A percentile compares a stretch with the other conserved stretches of the same genome.
Conservation (phyloP, 306 rosid species). For the Cucurbita ficifolia region DNA sequence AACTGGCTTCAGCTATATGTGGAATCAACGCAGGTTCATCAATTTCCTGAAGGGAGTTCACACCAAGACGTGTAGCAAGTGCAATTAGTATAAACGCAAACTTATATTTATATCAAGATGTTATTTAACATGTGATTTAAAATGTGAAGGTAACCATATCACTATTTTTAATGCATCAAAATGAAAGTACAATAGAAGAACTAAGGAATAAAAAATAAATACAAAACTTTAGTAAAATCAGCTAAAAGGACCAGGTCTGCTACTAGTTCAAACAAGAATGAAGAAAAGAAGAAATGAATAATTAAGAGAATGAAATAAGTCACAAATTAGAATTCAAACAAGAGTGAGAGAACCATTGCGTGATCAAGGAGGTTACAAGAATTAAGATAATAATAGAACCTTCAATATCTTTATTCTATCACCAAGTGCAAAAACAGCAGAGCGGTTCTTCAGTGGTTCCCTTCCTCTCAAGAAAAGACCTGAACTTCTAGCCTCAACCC, state of each 20-base stretch:
- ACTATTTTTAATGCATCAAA: too few species aligned
- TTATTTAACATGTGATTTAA: neutral
- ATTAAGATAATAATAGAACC: slow-evolving; percentile 24
- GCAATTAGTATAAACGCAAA: neutral
- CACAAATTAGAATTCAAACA: neutral
- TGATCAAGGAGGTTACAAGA: neutral
- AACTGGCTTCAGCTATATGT: slow-evolving; percentile 84
- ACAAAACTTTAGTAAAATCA: neutral
- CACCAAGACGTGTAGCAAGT: neutral
- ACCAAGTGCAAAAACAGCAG: slow-evolving; percentile 88
- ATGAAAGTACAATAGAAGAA: too few species aligned
- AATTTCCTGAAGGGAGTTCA: slow-evolving; percentile 42
- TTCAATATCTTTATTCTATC: slow-evolving; percentile 75
- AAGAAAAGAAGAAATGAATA: neutral
- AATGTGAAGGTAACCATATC: neutral
- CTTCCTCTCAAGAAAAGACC: slow-evolving; percentile 70
- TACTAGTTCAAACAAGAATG: slow-evolving; percentile 1
- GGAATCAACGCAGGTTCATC: slow-evolving; percentile 88
- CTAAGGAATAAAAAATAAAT: neutral
- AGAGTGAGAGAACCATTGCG: neutral
- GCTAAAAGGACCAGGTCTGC: neutral
- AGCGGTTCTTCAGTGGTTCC: slow-evolving; percentile 93
- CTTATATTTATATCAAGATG: neutral
- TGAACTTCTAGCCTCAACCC: slow-evolving; percentile 75
- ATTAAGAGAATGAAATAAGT: too few species aligned